Percentiles rank a stretch among this genome's conserved stretches.
phyloP scores from a whole-genome alignment of 495 filamentous ascomycete genomes.

The Penicillium tannophilum region DNA sequence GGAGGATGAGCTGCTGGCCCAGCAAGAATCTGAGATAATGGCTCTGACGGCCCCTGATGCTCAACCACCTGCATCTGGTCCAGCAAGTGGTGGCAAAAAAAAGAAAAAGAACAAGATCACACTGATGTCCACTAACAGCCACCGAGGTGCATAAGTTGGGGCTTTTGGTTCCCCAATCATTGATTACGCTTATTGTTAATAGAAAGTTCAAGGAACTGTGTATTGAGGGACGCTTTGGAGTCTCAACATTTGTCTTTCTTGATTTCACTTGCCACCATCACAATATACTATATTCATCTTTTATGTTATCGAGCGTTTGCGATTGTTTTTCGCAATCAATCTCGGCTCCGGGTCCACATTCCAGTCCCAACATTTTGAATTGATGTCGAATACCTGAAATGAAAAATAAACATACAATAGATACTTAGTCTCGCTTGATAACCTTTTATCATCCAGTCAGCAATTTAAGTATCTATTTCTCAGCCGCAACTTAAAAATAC shows the following conservation, averaged over 20 bases:
- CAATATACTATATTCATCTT: background rate
- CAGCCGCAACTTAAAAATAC: too few relatives aligned
- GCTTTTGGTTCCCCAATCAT: background rate
- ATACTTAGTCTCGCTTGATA: background rate
- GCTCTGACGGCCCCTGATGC: slow-evolving; percentile 37
- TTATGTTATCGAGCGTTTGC: background rate
- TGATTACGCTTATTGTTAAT: background rate
- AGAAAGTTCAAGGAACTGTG: background rate
- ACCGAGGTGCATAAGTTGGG: slow-evolving; percentile 59
- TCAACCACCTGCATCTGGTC: slow-evolving; percentile 21
- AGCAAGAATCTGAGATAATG: slow-evolving; percentile 43
- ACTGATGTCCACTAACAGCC: slow-evolving; percentile 83
- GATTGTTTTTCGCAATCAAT: slow-evolving; percentile 4
- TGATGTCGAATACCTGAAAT: slow-evolving; percentile 13
- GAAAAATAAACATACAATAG: slow-evolving; percentile 18
- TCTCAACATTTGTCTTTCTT: background rate
- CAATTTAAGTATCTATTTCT: too few relatives aligned
- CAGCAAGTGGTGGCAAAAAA: slow-evolving; percentile 51
- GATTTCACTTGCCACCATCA: background rate
- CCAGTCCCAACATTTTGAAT: slow-evolving; percentile 24
- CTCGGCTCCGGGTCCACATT: slow-evolving; percentile 16
- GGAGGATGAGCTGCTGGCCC: slow-evolving; percentile 66
- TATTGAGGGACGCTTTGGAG: background rate
- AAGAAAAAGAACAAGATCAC: slow-evolving; percentile 95
- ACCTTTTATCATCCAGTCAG: background rate